Conservation (phyloP, 768 basidiomycete genomes). For the Phlebiopsis flavidoalba region DNA sequence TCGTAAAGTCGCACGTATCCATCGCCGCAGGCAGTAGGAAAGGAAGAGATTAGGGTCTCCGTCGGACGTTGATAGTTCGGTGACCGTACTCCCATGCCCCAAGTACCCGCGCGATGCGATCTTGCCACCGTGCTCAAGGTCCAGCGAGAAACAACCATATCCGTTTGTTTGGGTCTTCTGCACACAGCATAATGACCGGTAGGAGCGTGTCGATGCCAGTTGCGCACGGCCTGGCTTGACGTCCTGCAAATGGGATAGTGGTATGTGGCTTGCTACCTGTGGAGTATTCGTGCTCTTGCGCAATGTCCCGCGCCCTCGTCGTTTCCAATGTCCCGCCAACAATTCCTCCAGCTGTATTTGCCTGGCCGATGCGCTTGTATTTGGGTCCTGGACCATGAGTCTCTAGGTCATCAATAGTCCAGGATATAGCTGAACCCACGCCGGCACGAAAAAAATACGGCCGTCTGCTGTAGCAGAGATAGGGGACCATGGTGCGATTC, state of each 20-base stretch:
- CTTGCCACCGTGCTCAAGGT: conserved; percentile 32
- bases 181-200: conserved; percentile 4
- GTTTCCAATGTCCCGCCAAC: too few species aligned
- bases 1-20: conserved; percentile 37
- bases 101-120: conserved; percentile 26
- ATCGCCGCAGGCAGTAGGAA: conserved; percentile 31
- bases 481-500: conserved; percentile 26
- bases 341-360: conserved; percentile 1
- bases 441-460: conserved; percentile 29
- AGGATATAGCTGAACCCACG: conserved; percentile 27
- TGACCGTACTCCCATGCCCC: conserved; percentile 32
- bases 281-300: conserved; percentile 13
- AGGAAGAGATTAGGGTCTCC: conserved; percentile 32
- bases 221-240: not conserved
- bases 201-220: conserved; percentile 12
- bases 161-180: not conserved
- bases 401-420: conserved; percentile 29
- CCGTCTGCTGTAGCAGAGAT: conserved; percentile 24
- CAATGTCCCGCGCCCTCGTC: too few species aligned
- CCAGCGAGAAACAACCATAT: conserved; percentile 20
- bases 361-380: conserved; percentile 6
- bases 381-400: conserved; percentile 5
- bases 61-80: conserved; percentile 28
- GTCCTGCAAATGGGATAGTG: conserved; percentile 1
- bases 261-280: conserved; percentile 2